These are phyloP conservation scores for Amanita pseudoporphyria DNA, from an alignment of 768 basidiomycete species.

Conservation along the genomic window DNA sequence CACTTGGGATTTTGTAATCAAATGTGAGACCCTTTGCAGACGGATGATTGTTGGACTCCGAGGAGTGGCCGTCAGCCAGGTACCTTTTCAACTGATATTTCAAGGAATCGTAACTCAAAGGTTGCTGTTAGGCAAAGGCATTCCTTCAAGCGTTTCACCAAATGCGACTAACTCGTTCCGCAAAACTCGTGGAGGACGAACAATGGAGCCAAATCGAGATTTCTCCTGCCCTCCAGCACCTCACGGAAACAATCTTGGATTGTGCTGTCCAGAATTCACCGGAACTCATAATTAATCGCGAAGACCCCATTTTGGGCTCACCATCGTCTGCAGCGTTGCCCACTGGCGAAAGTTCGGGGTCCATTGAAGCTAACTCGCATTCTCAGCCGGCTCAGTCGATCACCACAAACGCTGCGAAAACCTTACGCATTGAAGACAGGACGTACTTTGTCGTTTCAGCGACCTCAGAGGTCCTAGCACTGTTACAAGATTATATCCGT, in stretches of 20 bases:
- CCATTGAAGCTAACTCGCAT: neutral
- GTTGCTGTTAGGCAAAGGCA: conserved; percentile 55
- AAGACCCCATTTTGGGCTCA: conserved; percentile 18
- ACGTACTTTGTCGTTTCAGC: conserved; percentile 82
- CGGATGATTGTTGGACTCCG: conserved; percentile 91
- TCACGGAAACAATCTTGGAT: conserved; percentile 67
- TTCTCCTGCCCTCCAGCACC: conserved; percentile 50
- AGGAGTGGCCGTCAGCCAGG: conserved; percentile 79
- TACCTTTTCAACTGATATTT: conserved; percentile 16
- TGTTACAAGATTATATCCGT: conserved; percentile 79
- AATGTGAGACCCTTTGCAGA: conserved; percentile 75
- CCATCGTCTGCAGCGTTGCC: conserved; percentile 6
- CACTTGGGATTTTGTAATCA: conserved; percentile 86
- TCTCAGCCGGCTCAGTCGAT: neutral
- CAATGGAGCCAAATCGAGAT: conserved; percentile 86
- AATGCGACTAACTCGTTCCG: conserved; percentile 63
- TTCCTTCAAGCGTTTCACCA: conserved; percentile 88
- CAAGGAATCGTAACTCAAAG: neutral
- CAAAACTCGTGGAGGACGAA: conserved; percentile 92
- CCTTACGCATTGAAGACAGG: conserved; percentile 72
- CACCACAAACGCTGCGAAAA: conserved; percentile 32
- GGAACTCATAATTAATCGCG: conserved; percentile 41
- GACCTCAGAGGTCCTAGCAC: conserved; percentile 60
- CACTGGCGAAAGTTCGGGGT: neutral
- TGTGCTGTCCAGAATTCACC: conserved; percentile 76